Base-by-base conservation (phyloP, 2,329 filamentous ascomycete genomes). In the Fusarium papillatum region DNA sequence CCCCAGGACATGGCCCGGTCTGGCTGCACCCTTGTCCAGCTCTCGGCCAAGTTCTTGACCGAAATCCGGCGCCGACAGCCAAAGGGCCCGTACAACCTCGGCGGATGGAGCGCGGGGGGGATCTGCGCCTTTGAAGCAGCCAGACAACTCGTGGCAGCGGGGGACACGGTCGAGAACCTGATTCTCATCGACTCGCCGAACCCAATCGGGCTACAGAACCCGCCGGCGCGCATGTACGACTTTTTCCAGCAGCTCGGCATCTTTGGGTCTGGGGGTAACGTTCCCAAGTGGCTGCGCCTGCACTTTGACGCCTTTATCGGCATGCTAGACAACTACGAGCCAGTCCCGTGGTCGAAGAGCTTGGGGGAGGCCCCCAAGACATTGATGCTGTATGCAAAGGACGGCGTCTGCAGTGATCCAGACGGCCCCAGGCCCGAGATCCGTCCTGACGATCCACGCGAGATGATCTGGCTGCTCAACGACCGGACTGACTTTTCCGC, bases 81-180 rank as follows among this genome's bases (percentile, higher is more conserved):
- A 5, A 80, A 86, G 26, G 94, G 94, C 0, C 92, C 93, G 1
- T 95, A 94, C 83, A 88, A 89, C 63, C 83, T 95, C 1, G 90
- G 91, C 19, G 94, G 94, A 29, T 95, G 93, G 94, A 94, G 91
- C n/a, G 93, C 93, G 2, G 94, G 94, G 31, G 93, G 94, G 41
- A 92, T 95, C 60, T 92, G 93, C 70, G 93, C 93, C 50, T 95
- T 90, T 78, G 91, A 94, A 76, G 91, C 92, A 13, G 89, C 91
- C 19, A 88, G 89, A 66, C 90, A 93, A 73, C 86, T 94, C 19
- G 87, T 87, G 69, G 87, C 88, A 72, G 87, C 86, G 5, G 89
- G 90, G 19, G 90, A 93, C 55, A 80, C 80, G 22, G 91, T 94
- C 6, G 88, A 90, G 7, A 85, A 89, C 64, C 86, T 94, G 14